Evolutionary conservation across 176 grass and related monocot genomes (phyloP).

Genomic region (Cocos nucifera): DNA sequence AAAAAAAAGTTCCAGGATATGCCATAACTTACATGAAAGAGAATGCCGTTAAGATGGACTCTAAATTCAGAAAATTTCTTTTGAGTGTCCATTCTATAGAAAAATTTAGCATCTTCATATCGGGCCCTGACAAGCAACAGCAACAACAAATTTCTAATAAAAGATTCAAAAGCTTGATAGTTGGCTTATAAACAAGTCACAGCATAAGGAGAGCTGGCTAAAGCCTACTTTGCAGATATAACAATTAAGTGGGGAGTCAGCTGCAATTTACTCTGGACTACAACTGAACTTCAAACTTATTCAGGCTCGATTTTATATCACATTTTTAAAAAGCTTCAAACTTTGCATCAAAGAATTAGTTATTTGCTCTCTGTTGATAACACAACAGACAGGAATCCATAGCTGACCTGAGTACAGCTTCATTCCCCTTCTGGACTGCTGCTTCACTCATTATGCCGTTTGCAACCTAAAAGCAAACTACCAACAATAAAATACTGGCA

Average conservation of each 20-base stretch:
- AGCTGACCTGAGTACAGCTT: conserved; percentile 83
- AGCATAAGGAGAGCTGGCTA: too few species aligned
- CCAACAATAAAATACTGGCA: conserved; percentile 8
- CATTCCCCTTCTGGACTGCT: conserved; percentile 82
- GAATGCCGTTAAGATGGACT: conserved; percentile 61
- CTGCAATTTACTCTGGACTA: too few species aligned
- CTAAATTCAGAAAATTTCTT: conserved; percentile 88
- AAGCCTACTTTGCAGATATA: too few species aligned
- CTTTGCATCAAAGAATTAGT: too few species aligned
- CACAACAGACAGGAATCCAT: neutral
- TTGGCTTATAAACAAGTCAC: too few species aligned
- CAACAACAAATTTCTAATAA: neutral
- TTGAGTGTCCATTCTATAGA: conserved; percentile 88
- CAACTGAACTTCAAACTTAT: too few species aligned
- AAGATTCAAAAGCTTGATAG: too few species aligned
- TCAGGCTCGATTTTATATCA: too few species aligned
- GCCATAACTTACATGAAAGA: conserved; percentile 83
- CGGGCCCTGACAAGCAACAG: conserved; percentile 47
- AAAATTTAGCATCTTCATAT: conserved; percentile 93
- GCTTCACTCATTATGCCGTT: conserved; percentile 71
- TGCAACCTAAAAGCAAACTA: conserved; percentile 54
- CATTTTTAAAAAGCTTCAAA: too few species aligned
- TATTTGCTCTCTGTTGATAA: neutral
- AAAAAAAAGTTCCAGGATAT: neutral
- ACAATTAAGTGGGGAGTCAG: too few species aligned